Conservation (phyloP, 1,139 yeast species). For the Lipomyces yarrowii region DNA sequence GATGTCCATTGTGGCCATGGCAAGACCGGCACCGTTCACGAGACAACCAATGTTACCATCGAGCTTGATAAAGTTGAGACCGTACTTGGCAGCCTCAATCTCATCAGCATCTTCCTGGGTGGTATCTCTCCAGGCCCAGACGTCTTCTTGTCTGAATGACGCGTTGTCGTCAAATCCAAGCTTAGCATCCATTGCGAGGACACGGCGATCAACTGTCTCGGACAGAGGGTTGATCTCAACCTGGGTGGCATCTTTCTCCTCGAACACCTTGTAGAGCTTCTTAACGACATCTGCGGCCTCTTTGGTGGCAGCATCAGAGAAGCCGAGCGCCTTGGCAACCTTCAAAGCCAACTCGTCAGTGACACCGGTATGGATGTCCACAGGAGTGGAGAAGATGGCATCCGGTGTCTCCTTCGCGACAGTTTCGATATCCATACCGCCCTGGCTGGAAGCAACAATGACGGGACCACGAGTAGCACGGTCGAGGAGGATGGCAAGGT, state of each 20-base stretch:
- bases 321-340: slow-evolving; percentile 81
- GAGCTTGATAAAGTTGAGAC: slow-evolving; percentile 93
- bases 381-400: slow-evolving; percentile 87
- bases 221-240: slow-evolving; percentile 98
- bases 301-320: slow-evolving; percentile 72
- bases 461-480: slow-evolving; percentile 87
- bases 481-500: slow-evolving; percentile 92
- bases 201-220: slow-evolving; percentile 87
- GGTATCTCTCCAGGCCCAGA: slow-evolving; percentile 94
- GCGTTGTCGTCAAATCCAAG: slow-evolving; percentile 98
- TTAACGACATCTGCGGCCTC: slow-evolving; percentile 88
- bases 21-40: slow-evolving; percentile 99
- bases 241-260: slow-evolving; percentile 93
- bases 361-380: slow-evolving; percentile 77
- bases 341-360: slow-evolving; percentile 74
- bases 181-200: slow-evolving; percentile 98
- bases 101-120: slow-evolving; percentile 99
- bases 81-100: slow-evolving; percentile 85
- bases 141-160: slow-evolving; percentile 89
- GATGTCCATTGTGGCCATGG: slow-evolving; percentile 99
- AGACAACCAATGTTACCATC: slow-evolving; percentile 98
- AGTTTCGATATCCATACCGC: slow-evolving; percentile 99
- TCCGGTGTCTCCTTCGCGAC: slow-evolving; percentile 91
- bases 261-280: slow-evolving; percentile 85
- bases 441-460: slow-evolving; percentile 95